These are phyloP conservation scores for Paramecium bursaria DNA, from an alignment of 73 alveolate species.

Conservation along the genomic window DNA sequence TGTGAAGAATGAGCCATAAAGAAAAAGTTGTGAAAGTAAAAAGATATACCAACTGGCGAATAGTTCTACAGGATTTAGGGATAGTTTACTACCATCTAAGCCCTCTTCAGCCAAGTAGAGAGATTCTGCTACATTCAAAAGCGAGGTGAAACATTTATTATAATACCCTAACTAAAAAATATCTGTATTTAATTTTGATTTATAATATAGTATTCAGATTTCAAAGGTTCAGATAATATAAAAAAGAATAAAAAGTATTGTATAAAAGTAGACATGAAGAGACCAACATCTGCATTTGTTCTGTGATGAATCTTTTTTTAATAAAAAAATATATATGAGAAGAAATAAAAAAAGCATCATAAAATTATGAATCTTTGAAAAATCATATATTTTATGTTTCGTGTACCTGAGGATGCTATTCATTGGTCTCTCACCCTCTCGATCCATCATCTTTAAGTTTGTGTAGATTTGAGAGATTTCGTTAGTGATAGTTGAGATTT, in stretches of 20 bases:
- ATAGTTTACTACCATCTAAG: neutral
- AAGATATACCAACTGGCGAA: constrained; percentile 13
- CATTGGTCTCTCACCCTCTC: too few relatives aligned
- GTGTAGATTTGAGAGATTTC: too few relatives aligned
- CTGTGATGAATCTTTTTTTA: too few relatives aligned
- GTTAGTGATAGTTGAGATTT: too few relatives aligned
- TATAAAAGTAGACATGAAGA: constrained; percentile 11
- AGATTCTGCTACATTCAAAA: constrained; percentile 26
- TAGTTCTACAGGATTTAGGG: constrained; percentile 22
- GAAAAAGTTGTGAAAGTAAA: constrained; percentile 37
- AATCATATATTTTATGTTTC: too few relatives aligned
- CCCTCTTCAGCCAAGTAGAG: constrained; percentile 7
- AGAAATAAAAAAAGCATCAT: too few relatives aligned
- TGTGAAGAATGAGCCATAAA: neutral
- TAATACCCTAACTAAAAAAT: constrained; percentile 2
- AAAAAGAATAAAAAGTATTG: constrained; percentile 16
- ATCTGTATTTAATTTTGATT: too few relatives aligned
- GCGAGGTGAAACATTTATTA: constrained; percentile 17
- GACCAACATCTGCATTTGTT: constrained; percentile 54
- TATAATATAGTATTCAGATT: constrained; percentile 28
- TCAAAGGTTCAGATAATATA: constrained; percentile 25
- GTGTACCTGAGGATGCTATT: too few relatives aligned
- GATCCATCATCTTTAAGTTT: too few relatives aligned
- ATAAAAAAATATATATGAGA: too few relatives aligned
- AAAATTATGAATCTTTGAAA: too few relatives aligned